Evolutionary conservation across 495 filamentous ascomycete genomes (phyloP), one percentile per base, ranked within the genome.

Genomic region (Annulohypoxylon maeteangense): DNA sequence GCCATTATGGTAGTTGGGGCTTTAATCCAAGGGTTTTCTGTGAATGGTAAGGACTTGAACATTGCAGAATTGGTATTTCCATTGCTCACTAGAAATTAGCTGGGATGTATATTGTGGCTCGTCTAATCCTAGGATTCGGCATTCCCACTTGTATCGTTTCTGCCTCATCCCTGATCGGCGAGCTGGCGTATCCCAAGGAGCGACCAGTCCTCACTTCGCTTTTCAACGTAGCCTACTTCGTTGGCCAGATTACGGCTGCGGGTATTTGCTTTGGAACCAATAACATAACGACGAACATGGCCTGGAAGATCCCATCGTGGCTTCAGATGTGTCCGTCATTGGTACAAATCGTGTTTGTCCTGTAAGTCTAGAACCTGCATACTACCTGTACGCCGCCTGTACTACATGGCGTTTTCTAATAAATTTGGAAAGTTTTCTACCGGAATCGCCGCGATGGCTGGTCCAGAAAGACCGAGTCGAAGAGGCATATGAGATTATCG

Each of bases 201-300:
- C 85, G 89, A 38, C 81, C 86, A 2, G 84, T 89, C 38, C 68
- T 92, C 18, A 91, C 87, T 12, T 88, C 88, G 1, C 85, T 92
- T 7, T 92, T 91, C 82, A 91, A 92, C 75, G 85, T 81, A 14
- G 81, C 85, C 6, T 92, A 88, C 77, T 92, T 83, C 81, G 78
- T 90, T 54, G 89, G 90, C 4, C 83, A 87, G 59, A 86, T 91
- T 51, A 78, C 86, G n/a, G 89, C 89, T 7, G 87, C 88, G 0
- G 85, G 82, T 14, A 86, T 91, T 16, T 83, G 81, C 11, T 82
- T 89, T 27, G 88, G 87, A 4, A 91, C 89, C 4, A 85, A 87
- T 74, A 80, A 74, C 27, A 87, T 90, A 48, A 5, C 76, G 7
- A 82, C 71, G 68, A 79, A 89, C 54, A 90, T 88, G 88, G 82